Evolutionary conservation across 139 green algal species (phyloP).

Genomic region (Edaphochlamys debaryana): DNA sequence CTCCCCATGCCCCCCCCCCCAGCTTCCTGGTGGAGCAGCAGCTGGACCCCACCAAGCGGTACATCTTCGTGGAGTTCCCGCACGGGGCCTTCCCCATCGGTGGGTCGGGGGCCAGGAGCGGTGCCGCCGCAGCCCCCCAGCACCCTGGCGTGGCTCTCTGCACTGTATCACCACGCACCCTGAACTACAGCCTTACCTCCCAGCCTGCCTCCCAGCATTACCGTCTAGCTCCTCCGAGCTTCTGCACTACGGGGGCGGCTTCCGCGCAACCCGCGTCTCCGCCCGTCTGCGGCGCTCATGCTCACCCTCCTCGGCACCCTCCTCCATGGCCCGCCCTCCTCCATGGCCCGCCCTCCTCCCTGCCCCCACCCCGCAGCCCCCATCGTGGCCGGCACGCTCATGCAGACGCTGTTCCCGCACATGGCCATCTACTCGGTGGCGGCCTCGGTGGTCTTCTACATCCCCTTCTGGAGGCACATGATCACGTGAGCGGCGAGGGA

Average conservation of each 20-base stretch:
- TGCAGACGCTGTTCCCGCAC: conserved; percentile 43
- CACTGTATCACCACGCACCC: too few relatives aligned
- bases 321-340: too few relatives aligned
- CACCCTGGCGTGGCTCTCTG: not conserved
- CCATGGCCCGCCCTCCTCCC: too few relatives aligned
- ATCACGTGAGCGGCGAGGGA: conserved; percentile 20
- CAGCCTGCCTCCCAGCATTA: too few relatives aligned
- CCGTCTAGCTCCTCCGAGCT: too few relatives aligned
- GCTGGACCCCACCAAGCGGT: conserved; percentile 54
- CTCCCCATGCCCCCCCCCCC: not conserved
- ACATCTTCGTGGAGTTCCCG: conserved; percentile 51
- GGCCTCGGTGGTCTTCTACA: conserved; percentile 40
- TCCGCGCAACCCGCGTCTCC: too few relatives aligned
- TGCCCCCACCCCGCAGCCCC: not conserved
- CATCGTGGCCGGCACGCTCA: conserved; percentile 40
- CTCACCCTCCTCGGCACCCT: too few relatives aligned
- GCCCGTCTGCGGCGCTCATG: too few relatives aligned
- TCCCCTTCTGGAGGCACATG: conserved; percentile 46
- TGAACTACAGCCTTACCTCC: too few relatives aligned
- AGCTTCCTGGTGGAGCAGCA: conserved; percentile 46
- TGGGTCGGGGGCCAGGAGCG: too few relatives aligned
- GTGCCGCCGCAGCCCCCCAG: too few relatives aligned
- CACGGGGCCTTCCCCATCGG: conserved; percentile 43
- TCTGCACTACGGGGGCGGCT: too few relatives aligned
- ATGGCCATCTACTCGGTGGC: conserved; percentile 48